Evolutionary conservation across 805 yeast genomes (phyloP).

Genomic region (Candida ponderosae): DNA sequence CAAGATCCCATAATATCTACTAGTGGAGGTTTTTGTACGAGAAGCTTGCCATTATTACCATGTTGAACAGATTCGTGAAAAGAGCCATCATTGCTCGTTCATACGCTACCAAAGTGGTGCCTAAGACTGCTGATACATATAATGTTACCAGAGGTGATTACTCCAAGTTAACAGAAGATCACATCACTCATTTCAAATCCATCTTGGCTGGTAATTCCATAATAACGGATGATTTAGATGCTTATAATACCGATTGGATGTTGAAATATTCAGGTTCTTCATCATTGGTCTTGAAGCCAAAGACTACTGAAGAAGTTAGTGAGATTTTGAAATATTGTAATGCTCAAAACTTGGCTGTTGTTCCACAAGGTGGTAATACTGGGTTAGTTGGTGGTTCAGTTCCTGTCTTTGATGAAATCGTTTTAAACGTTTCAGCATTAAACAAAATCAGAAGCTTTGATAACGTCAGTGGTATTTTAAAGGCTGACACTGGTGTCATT

Average conservation of each 20-base stretch:
- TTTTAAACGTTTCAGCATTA: slow-evolving; percentile 60
- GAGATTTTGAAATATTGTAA: slow-evolving; percentile 75
- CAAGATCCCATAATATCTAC: too few species aligned
- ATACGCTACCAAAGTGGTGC: slow-evolving; percentile 18
- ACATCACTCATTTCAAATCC: slow-evolving; percentile 51
- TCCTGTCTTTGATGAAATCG: slow-evolving; percentile 87
- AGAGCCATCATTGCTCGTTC: background rate
- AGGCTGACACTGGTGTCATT: slow-evolving; percentile 86
- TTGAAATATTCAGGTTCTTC: slow-evolving; percentile 88
- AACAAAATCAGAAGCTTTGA: slow-evolving; percentile 82
- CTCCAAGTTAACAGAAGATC: slow-evolving; percentile 45
- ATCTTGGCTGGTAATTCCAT: slow-evolving; percentile 45
- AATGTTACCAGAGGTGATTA: slow-evolving; percentile 42
- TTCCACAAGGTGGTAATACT: slow-evolving; percentile 97
- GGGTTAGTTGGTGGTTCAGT: slow-evolving; percentile 93
- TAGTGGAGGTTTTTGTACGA: too few species aligned
- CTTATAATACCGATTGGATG: slow-evolving; percentile 91
- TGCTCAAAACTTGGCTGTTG: slow-evolving; percentile 69
- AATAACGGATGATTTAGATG: slow-evolving; percentile 54
- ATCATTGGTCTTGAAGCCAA: slow-evolving; percentile 72
- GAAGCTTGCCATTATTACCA: too few species aligned
- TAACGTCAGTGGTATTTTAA: slow-evolving; percentile 71
- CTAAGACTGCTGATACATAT: slow-evolving; percentile 65
- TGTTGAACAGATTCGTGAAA: too few species aligned
- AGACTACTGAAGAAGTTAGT: slow-evolving; percentile 69